Evolutionary conservation across 148 eudicot genomes (phyloP), one percentile per base, ranked within the genome.

Genomic region (Dianthus caryophyllus): DNA sequence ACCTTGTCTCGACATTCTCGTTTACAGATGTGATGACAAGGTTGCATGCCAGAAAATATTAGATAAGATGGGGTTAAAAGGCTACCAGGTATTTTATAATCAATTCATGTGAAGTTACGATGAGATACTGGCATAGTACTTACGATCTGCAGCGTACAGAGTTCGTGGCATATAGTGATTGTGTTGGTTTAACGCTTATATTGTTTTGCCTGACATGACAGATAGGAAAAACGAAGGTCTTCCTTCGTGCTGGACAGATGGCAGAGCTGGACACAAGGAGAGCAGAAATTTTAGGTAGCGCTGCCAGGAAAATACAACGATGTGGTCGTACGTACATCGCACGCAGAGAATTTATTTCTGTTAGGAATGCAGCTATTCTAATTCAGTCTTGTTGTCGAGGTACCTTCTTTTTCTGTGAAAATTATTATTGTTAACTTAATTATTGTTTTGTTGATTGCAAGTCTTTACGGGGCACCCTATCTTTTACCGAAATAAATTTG

Each of bases 191-290:
- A 44, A 38, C 52, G 39, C 43, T 17, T 15, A 31, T 39, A 64
- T 25, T 56, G 9, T 61, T 66, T 57, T 71, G 72, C 52, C 54
- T 78, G 66, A 57, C 76, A 76, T 82, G 76, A 67, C 88, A 91
- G 99, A 74, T 95, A 52, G 99, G 99, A 55, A 95, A 95, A 82
- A 82, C 91, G 67, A 95, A 95, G 82, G 93, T 90, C 71, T 95
- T 95, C 72, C 81, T 95, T 70, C 85, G 99, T 73, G 99, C 99
- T 81, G 99, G 99, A 31, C 99, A 95, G 80, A 95, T 95, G 99
- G 99, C 99, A 61, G 99, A 95, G 77, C 78, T 95, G 69, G 99
- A 95, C 72, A 82, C 99, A 20, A 95, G 88, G 76, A 90, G 99
- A 75, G 79, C 94, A 61, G 99, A 90, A 83, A 90, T 90, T 71